Conservation (phyloP, 2,329 filamentous ascomycete genomes). For the Penicillium aurantiogriseum region DNA sequence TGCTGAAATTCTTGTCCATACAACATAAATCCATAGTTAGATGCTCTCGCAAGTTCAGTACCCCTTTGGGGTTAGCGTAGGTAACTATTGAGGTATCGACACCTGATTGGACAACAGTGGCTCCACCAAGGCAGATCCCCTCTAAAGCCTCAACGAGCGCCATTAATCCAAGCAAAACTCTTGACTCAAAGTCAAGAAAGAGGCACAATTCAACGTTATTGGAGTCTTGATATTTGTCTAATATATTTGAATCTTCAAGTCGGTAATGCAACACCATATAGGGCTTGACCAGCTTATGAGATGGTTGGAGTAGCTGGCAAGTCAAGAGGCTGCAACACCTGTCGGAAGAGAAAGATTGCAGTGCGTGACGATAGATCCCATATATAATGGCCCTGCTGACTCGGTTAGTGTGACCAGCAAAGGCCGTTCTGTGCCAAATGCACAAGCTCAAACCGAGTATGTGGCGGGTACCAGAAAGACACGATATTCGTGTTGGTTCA, state of each 20-base stretch:
- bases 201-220: too few species aligned
- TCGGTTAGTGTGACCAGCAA: conserved; percentile 30
- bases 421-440: conserved; percentile 32
- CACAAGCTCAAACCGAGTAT: conserved; percentile 30
- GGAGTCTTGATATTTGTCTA: background rate
- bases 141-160: background rate
- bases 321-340: conserved; percentile 15
- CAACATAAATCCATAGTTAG: background rate
- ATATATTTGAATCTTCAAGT: background rate
- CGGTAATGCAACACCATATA: background rate
- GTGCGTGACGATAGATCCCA: background rate
- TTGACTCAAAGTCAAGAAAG: background rate
- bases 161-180: background rate
- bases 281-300: background rate
- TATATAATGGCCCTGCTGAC: background rate
- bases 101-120: background rate
- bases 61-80: background rate
- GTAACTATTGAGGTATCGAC: background rate
- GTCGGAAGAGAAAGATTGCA: conserved; percentile 10
- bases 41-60: conserved; percentile 3
- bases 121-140: background rate
- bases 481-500: conserved; percentile 29
- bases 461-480: conserved; percentile 30
- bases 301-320: conserved; percentile 13
- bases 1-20: background rate